These are phyloP conservation scores for Glycyrrhiza uralensis DNA, from an alignment of 306 rosid genomes.

Conservation along the genomic window DNA sequence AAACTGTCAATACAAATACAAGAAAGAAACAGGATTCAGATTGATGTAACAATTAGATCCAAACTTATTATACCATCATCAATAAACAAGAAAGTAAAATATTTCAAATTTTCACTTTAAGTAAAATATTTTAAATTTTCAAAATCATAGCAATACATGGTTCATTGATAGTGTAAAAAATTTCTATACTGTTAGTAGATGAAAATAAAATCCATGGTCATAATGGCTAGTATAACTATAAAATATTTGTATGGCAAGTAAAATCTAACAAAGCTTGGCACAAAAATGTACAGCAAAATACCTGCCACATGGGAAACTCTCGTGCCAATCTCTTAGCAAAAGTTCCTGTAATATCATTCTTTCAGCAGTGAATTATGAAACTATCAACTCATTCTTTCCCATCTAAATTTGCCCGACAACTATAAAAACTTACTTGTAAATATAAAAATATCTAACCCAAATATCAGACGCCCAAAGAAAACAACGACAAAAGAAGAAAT, in stretches of 20 bases:
- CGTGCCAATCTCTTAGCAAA: conserved; percentile 80
- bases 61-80: conserved; percentile 7
- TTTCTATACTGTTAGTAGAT: background rate
- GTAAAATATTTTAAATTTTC: background rate
- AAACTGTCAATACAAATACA: conserved; percentile 50
- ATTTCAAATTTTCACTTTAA: conserved; percentile 11
- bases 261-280: conserved; percentile 2
- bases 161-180: background rate
- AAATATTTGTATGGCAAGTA: background rate
- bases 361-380: conserved; percentile 14
- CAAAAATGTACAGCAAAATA: conserved; percentile 37
- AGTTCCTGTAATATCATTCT: conserved; percentile 59
- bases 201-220: conserved; percentile 4
- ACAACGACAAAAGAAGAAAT: background rate
- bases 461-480: background rate
- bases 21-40: conserved; percentile 21
- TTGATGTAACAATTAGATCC: too few species aligned
- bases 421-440: background rate
- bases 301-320: conserved; percentile 97
- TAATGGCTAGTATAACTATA: background rate
- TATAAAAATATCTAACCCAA: background rate
- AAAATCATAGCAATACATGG: background rate
- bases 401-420: background rate
- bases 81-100: conserved; percentile 22
- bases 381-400: conserved; percentile 9